Percentiles rank a stretch among this genome's conserved stretches.
Conservation (phyloP, 805 yeast genomes). For the Kuraishia piskuri region DNA sequence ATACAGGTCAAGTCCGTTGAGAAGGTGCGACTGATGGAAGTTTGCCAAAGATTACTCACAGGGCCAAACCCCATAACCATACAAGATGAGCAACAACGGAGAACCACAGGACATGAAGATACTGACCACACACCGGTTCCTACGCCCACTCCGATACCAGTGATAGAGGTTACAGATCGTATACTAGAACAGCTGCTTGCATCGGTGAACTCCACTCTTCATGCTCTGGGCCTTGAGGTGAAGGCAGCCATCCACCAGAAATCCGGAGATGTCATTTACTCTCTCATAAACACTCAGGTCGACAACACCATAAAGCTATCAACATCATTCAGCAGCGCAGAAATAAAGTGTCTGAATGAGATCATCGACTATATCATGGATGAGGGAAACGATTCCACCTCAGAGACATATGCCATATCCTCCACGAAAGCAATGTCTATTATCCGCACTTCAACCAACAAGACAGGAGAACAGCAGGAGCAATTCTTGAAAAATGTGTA, state of each 20-base stretch:
- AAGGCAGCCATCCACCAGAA: slow-evolving; percentile 29
- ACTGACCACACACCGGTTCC: background rate
- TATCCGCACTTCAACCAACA: slow-evolving; percentile 12
- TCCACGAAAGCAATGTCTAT: slow-evolving; percentile 27
- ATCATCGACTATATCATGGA: slow-evolving; percentile 30
- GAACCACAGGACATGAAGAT: background rate
- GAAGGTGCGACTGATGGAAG: background rate
- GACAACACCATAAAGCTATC: slow-evolving; percentile 28
- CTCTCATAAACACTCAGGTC: slow-evolving; percentile 30
- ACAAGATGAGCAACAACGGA: background rate
- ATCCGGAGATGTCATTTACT: slow-evolving; percentile 22
- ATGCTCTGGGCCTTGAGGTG: slow-evolving; percentile 32
- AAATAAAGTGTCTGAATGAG: slow-evolving; percentile 38
- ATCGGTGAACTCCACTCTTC: slow-evolving; percentile 20
- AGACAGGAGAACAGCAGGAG: slow-evolving; percentile 30
- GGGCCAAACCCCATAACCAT: background rate
- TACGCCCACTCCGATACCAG: background rate
- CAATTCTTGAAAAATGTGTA: slow-evolving; percentile 29
- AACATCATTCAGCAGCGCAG: slow-evolving; percentile 25
- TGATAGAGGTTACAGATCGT: background rate
- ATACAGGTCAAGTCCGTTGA: slow-evolving; percentile 2
- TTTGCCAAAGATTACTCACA: background rate
- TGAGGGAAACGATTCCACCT: slow-evolving; percentile 18
- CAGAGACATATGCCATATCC: slow-evolving; percentile 25
- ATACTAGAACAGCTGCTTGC: slow-evolving; percentile 1